Evolutionary conservation across 768 basidiomycete species (phyloP).

Genomic region (Suillus paluster): DNA sequence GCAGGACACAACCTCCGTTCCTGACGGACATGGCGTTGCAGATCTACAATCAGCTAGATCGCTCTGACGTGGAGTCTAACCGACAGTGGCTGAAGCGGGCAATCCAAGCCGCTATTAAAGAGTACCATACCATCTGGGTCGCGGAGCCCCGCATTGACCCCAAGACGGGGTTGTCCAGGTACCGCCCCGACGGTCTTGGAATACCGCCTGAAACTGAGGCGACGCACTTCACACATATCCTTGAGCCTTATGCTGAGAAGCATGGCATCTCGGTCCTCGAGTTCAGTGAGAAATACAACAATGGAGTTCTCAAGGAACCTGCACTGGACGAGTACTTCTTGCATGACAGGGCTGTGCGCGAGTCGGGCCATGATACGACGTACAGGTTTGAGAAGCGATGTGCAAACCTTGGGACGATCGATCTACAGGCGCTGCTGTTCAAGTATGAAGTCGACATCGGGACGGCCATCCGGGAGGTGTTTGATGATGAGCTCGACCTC

Average conservation of each 20-base stretch:
- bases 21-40: constrained; percentile 98
- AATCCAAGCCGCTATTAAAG: constrained; percentile 97
- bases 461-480: constrained; percentile 95
- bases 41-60: constrained; percentile 95
- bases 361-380: constrained; percentile 95
- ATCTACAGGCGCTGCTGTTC: constrained; percentile 93
- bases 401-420: constrained; percentile 95
- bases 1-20: constrained; percentile 97
- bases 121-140: constrained; percentile 98
- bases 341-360: constrained; percentile 95
- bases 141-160: constrained; percentile 93
- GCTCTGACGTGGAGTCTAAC: constrained; percentile 75
- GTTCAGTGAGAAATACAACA: constrained; percentile 96
- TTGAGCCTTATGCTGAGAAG: constrained; percentile 93
- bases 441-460: constrained; percentile 99
- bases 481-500: constrained; percentile 89
- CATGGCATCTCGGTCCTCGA: constrained; percentile 93
- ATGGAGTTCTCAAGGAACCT: constrained; percentile 81
- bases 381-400: constrained; percentile 98
- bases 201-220: constrained; percentile 99
- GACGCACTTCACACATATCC: constrained; percentile 95
- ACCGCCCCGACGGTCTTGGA: constrained; percentile 90
- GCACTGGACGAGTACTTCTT: constrained; percentile 95
- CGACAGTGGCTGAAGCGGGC: constrained; percentile 93
- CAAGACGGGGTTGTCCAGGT: constrained; percentile 93